A percentile compares a stretch with the other conserved stretches of the same genome.
phyloP scores from a whole-genome alignment of 768 basidiomycete species.

The Ramaria sp. region DNA sequence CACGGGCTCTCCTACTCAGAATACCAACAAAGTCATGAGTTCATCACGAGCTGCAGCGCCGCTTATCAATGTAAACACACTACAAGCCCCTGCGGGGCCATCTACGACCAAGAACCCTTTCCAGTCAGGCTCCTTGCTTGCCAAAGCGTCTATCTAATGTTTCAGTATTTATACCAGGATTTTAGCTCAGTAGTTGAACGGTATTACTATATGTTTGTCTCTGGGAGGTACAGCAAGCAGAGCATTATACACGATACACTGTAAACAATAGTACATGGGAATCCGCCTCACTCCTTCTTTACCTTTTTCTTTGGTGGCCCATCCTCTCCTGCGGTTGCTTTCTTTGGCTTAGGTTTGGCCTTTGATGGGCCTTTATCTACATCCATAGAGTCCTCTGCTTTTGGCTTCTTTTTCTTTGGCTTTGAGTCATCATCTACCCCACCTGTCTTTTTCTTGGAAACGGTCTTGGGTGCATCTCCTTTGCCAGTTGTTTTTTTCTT shows the following conservation, averaged over 20 bases:
- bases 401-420: conserved; percentile 30
- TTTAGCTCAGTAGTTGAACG: not conserved
- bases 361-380: conserved; percentile 30
- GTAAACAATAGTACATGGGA: not conserved
- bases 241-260: not conserved
- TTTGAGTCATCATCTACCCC: conserved; percentile 26
- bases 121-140: conserved; percentile 67
- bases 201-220: not conserved
- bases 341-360: conserved; percentile 33
- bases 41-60: conserved; percentile 28
- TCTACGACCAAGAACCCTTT: conserved; percentile 30
- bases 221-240: not conserved
- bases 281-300: conserved; percentile 32
- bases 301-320: conserved; percentile 70
- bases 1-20: conserved; percentile 9
- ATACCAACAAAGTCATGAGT: conserved; percentile 25
- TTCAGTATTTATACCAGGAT: not conserved
- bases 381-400: conserved; percentile 38
- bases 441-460: conserved; percentile 14
- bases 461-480: conserved; percentile 6
- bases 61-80: conserved; percentile 32
- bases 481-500: conserved; percentile 15
- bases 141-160: conserved; percentile 27
- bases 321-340: conserved; percentile 21
- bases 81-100: not conserved